A percentile compares a stretch with the other conserved stretches of the same genome.
These are phyloP conservation scores for Penicillium argentinense DNA, from an alignment of 495 filamentous ascomycete species.

Conservation along the genomic window DNA sequence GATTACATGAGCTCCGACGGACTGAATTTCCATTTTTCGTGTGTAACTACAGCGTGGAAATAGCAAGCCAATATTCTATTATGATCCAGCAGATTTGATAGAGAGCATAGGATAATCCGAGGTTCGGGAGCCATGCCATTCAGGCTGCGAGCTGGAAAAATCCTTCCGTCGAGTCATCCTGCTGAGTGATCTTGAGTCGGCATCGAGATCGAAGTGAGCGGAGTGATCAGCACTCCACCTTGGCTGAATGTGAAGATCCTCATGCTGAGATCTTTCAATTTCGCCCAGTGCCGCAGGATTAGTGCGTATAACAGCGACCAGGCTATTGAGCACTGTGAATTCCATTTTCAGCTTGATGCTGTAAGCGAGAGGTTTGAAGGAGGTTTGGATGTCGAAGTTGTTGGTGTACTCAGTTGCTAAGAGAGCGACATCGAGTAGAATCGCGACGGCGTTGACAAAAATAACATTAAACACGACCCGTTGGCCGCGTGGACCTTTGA, in stretches of 20 bases:
- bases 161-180: background rate
- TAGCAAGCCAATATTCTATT: too few relatives aligned
- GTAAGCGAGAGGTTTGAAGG: conserved; percentile 43
- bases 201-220: too few relatives aligned
- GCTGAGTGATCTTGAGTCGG: too few relatives aligned
- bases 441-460: conserved; percentile 38
- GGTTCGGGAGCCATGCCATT: background rate
- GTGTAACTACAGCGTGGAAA: too few relatives aligned
- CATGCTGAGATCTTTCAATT: background rate
- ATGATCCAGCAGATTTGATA: conserved; percentile 2
- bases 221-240: conserved; percentile 11
- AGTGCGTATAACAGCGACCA: conserved; percentile 28
- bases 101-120: conserved; percentile 6
- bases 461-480: conserved; percentile 45
- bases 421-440: conserved; percentile 36
- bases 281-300: conserved; percentile 10
- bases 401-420: conserved; percentile 36
- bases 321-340: conserved; percentile 49
- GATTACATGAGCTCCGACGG: too few relatives aligned
- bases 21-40: too few relatives aligned
- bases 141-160: background rate
- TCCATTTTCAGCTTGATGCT: conserved; percentile 56
- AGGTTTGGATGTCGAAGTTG: conserved; percentile 39
- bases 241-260: conserved; percentile 12
- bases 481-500: conserved; percentile 27